These are phyloP conservation scores for Zygotorulaspora danielsina DNA, from an alignment of 805 yeast genomes.

Conservation along the genomic window DNA sequence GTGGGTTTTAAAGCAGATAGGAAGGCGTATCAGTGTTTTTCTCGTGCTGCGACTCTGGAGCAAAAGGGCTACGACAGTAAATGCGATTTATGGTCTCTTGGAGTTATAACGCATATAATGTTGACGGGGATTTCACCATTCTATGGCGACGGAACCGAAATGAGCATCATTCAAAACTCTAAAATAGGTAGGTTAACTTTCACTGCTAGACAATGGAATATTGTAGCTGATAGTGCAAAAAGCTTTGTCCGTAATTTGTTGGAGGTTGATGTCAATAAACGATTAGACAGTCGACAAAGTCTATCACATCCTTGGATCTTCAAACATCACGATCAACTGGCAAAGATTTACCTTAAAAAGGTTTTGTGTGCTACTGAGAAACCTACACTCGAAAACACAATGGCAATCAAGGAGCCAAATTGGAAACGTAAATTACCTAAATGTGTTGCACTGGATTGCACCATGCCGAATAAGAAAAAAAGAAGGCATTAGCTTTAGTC, in stretches of 20 bases:
- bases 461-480: slow-evolving; percentile 13
- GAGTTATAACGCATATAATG: slow-evolving; percentile 55
- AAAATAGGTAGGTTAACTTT: slow-evolving; percentile 41
- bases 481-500: slow-evolving; percentile 6
- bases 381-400: neutral
- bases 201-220: slow-evolving; percentile 40
- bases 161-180: slow-evolving; percentile 41
- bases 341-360: slow-evolving; percentile 37
- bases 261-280: slow-evolving; percentile 35
- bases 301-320: slow-evolving; percentile 48
- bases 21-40: slow-evolving; percentile 25
- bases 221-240: slow-evolving; percentile 42
- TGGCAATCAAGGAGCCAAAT: slow-evolving; percentile 5
- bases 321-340: slow-evolving; percentile 37
- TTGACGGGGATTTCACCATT: slow-evolving; percentile 65
- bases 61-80: slow-evolving; percentile 47
- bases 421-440: slow-evolving; percentile 31
- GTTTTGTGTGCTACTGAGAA: slow-evolving; percentile 17
- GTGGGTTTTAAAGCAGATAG: slow-evolving; percentile 44
- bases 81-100: slow-evolving; percentile 70
- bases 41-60: slow-evolving; percentile 27
- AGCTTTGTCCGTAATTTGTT: slow-evolving; percentile 43
- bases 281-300: slow-evolving; percentile 40
- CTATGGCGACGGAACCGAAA: slow-evolving; percentile 44
- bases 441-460: slow-evolving; percentile 18